Percentiles rank a stretch among this genome's conserved stretches.
Conservation (phyloP, 1,284 basidiomycete species). For the Pseudomicrostroma phylloplanum region DNA sequence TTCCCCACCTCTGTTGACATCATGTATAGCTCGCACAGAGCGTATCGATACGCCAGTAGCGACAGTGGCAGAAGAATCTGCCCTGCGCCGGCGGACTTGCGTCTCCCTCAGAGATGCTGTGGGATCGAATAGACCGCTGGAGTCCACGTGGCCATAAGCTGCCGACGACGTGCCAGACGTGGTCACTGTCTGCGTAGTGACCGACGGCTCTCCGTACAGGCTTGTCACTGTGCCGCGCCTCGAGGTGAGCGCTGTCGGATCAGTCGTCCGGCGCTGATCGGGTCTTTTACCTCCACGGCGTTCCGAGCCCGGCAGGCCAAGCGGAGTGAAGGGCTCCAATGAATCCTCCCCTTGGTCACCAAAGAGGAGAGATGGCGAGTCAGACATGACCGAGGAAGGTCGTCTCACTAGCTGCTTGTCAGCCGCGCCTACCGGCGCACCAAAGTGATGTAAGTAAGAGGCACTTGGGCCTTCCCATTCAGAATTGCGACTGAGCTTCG, state of each 20-base stretch:
- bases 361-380: constrained; percentile 14
- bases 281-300: neutral
- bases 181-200: neutral
- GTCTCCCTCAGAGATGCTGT: constrained; percentile 7
- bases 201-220: constrained; percentile 5
- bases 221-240: neutral
- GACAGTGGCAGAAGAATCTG: constrained; percentile 4
- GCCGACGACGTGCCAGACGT: neutral
- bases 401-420: constrained; percentile 10
- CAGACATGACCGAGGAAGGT: constrained; percentile 12
- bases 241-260: no score
- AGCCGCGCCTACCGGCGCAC: neutral
- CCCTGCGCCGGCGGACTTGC: constrained; percentile 4
- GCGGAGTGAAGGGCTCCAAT: neutral
- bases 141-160: constrained; percentile 6
- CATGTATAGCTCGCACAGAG: neutral
- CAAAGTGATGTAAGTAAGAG: neutral
- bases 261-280: no score
- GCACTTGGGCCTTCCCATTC: no score
- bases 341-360: neutral
- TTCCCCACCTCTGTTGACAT: neutral
- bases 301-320: neutral
- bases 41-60: constrained; percentile 2
- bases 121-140: constrained; percentile 6
- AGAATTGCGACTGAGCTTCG: no score